phyloP scores from a whole-genome alignment of 2,329 filamentous ascomycete genomes.

The Ascochyta rabiei region DNA sequence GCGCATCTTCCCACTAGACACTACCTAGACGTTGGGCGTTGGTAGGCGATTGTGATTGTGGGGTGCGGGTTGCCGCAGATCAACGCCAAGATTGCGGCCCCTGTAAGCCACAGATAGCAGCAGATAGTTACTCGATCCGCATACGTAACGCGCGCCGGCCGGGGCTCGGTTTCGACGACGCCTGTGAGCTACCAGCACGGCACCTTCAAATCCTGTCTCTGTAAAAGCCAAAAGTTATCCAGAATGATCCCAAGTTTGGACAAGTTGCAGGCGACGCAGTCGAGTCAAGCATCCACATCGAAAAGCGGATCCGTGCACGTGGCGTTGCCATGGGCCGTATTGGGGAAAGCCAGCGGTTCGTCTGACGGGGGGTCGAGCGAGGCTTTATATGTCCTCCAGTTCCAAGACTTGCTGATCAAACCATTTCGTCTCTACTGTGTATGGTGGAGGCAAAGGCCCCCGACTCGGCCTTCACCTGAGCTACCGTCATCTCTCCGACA shows the following conservation, averaged over 20 bases:
- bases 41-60: slow-evolving; percentile 31
- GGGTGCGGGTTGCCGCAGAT: slow-evolving; percentile 30
- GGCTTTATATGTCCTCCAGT: slow-evolving; percentile 35
- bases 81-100: slow-evolving; percentile 29
- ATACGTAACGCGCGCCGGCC: slow-evolving; percentile 43
- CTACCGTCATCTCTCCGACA: slow-evolving; percentile 17
- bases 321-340: slow-evolving; percentile 34
- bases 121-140: slow-evolving; percentile 36
- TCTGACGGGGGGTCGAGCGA: slow-evolving; percentile 32
- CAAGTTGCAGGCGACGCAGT: background rate
- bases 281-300: slow-evolving; percentile 9
- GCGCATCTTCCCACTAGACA: slow-evolving; percentile 25
- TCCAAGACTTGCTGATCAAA: slow-evolving; percentile 32
- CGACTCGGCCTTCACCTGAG: slow-evolving; percentile 16
- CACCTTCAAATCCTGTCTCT: background rate
- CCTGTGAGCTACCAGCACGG: slow-evolving; percentile 8
- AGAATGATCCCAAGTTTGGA: background rate
- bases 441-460: slow-evolving; percentile 12
- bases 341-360: slow-evolving; percentile 28
- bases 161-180: slow-evolving; percentile 6
- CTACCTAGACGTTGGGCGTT: slow-evolving; percentile 32
- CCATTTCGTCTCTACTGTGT: slow-evolving; percentile 22
- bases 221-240: background rate
- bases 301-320: slow-evolving; percentile 26
- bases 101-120: slow-evolving; percentile 35